phyloP scores from a whole-genome alignment of 208 protist genomes.

The Porcisia hertigi region DNA sequence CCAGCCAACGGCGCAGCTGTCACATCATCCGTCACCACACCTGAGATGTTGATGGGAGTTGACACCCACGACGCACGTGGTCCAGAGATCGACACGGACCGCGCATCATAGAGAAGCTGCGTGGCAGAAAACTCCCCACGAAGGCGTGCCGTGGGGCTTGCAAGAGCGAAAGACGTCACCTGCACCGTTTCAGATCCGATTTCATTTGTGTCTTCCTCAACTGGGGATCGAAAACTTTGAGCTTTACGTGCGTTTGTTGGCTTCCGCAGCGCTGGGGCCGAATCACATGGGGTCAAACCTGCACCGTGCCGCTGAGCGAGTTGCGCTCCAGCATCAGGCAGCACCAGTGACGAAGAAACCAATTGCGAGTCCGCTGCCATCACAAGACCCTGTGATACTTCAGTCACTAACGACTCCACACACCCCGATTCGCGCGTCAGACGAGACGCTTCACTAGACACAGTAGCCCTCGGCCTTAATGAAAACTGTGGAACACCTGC shows the following conservation, averaged over 20 bases:
- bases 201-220: not conserved
- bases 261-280: not conserved
- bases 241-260: not conserved
- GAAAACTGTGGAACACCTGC: not conserved
- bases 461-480: too few species aligned
- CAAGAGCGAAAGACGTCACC: not conserved
- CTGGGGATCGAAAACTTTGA: not conserved
- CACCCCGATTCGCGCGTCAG: not conserved
- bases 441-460: not conserved
- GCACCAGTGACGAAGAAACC: not conserved
- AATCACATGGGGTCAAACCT: not conserved
- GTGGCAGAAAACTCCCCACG: not conserved
- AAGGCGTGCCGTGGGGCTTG: not conserved
- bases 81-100: not conserved
- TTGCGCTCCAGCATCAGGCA: not conserved
- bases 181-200: too few species aligned
- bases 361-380: not conserved
- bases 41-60: not conserved
- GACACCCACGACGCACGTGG: not conserved
- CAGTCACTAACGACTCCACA: not conserved
- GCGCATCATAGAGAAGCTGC: not conserved
- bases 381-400: not conserved
- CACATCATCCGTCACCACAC: not conserved
- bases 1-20: not conserved
- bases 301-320: not conserved